These are phyloP conservation scores for Phaeoacremonium minimum DNA, from an alignment of 2,329 filamentous ascomycete genomes.

Conservation along the genomic window DNA sequence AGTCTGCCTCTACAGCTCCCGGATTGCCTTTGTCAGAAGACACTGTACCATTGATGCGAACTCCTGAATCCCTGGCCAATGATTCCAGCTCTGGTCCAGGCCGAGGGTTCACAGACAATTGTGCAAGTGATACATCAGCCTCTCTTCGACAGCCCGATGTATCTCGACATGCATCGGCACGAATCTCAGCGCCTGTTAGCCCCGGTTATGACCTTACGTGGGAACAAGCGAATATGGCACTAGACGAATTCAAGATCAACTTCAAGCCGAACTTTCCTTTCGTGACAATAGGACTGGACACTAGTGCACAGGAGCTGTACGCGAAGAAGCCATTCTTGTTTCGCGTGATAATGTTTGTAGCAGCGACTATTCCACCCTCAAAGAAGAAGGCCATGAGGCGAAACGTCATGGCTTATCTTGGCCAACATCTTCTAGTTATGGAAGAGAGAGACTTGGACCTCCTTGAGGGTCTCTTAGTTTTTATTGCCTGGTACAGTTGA, in stretches of 20 bases:
- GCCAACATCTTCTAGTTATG: conserved; percentile 34
- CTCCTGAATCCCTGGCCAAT: not conserved
- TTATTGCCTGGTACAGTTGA: conserved; percentile 36
- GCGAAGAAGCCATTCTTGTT: conserved; percentile 32
- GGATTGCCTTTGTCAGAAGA: no score
- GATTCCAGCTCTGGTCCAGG: not conserved
- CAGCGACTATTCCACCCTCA: conserved; percentile 22
- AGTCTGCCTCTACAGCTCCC: no score
- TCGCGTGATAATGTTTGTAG: conserved; percentile 30
- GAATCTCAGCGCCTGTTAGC: no score
- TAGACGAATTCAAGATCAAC: conserved; percentile 25
- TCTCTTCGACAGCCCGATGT: no score
- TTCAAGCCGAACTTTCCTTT: conserved; percentile 33
- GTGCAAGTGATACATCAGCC: not conserved
- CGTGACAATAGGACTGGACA: conserved; percentile 22
- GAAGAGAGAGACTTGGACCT: conserved; percentile 35
- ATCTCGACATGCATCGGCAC: no score
- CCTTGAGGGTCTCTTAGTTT: conserved; percentile 40
- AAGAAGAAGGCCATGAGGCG: conserved; percentile 33
- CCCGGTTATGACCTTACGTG: conserved; percentile 32
- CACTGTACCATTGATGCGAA: no score
- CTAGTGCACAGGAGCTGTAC: conserved; percentile 22
- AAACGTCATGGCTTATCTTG: conserved; percentile 34
- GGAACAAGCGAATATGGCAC: conserved; percentile 27
- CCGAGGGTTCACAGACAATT: not conserved